Evolutionary conservation across 192 early-diverging fungal species (phyloP), one percentile per base, ranked within the genome.

Genomic region (Podila horticola): DNA sequence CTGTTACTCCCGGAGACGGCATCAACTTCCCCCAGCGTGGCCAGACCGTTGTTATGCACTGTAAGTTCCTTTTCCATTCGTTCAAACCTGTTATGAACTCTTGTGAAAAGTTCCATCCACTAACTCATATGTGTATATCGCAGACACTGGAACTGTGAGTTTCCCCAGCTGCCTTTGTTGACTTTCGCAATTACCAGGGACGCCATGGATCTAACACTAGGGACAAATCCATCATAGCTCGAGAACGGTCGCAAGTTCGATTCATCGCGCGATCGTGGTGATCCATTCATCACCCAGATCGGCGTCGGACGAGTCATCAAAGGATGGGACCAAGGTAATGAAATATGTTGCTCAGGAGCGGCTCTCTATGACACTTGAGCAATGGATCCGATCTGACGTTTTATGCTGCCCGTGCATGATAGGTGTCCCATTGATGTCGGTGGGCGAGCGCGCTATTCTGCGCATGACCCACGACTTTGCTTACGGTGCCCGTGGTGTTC

Each of bases 231-330:
- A 66, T 28, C 34, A 22, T 70, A 82, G 74, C 86, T 95, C 28
- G 82, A 84, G 61, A 85, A 91, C 75, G 96, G 95, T 68, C 82
- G 60, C 24, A 89, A 93, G 83, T 99, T 99, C 69, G 98, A 99
- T 83, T 95, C 94, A 64, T 95, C 94, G 65, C 79, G 85, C 65
- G 90, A 97, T 84, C 95, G 96, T 74, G 86, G 89, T 28, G 66
- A 93, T 73, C 96, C 98, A 50, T 99, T 98, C 72, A 85, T 86
- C 29, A 95, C 92, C 86, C 86, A 84, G 55, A 98, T 99, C 72
- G 98, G 98, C 74, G 93, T 96, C 29, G 95, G 95, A 4, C 95
- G 92, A 75, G 96, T 99, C 70, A 99, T 99, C 84, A 84, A 87
- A 64, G 86, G 87, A 19, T 90, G 88, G 87, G 87, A 90, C 67